These are phyloP conservation scores for Coniosporium apollinis DNA, from an alignment of 495 filamentous ascomycete genomes.

Conservation along the genomic window DNA sequence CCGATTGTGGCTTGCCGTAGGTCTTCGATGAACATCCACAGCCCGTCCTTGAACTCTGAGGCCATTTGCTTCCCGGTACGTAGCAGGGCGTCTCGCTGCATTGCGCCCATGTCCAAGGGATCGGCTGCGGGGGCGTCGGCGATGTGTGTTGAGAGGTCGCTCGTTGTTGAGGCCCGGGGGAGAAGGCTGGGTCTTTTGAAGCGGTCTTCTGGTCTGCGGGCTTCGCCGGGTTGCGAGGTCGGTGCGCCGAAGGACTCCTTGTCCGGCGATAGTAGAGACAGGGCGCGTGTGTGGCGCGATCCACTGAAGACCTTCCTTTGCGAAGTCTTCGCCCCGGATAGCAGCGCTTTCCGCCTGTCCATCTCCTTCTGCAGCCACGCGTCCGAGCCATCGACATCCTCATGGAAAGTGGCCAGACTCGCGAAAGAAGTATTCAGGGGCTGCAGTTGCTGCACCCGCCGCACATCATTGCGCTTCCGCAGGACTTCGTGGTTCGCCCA, in stretches of 20 bases:
- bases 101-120: conserved; percentile 18
- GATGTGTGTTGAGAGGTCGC: conserved; percentile 16
- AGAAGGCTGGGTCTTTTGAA: conserved; percentile 5
- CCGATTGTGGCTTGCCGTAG: conserved; percentile 87
- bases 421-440: conserved; percentile 29
- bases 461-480: conserved; percentile 53
- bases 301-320: conserved; percentile 49
- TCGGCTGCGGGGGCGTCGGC: conserved; percentile 12
- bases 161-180: conserved; percentile 14
- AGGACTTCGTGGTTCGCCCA: conserved; percentile 63
- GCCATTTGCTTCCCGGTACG: conserved; percentile 73
- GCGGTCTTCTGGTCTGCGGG: conserved; percentile 6
- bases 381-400: conserved; percentile 20
- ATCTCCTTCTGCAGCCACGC: conserved; percentile 33
- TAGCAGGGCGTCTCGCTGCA: conserved; percentile 36
- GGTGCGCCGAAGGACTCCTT: conserved; percentile 21
- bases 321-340: conserved; percentile 24
- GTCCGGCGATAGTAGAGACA: conserved; percentile 71
- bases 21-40: conserved; percentile 97
- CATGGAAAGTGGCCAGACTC: conserved; percentile 6
- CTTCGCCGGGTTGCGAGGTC: conserved; percentile 23
- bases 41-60: conserved; percentile 68
- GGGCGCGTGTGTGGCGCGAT: conserved; percentile 56
- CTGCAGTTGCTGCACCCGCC: conserved; percentile 37
- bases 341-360: conserved; percentile 42